Evolutionary conservation across 169 alveolate genomes (phyloP).

Genomic region (Eimeria acervulina): DNA sequence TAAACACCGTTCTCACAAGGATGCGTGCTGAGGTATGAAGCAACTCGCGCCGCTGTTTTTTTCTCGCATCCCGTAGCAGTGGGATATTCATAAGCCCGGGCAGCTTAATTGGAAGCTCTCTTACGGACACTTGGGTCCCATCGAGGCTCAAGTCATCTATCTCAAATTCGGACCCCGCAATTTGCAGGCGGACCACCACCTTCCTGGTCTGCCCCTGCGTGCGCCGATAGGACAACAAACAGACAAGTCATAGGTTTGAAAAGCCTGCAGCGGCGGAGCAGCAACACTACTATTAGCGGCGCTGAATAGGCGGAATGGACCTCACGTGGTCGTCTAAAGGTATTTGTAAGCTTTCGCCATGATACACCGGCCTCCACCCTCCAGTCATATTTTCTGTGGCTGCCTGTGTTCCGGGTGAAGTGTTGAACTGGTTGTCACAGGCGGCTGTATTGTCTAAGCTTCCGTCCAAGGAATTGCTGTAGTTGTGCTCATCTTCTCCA

Average conservation of each 20-base stretch:
- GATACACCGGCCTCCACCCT: slow-evolving; percentile 31
- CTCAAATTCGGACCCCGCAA: slow-evolving; percentile 69
- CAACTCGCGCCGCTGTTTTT: slow-evolving; percentile 20
- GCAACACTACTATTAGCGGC: background rate
- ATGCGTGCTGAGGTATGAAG: slow-evolving; percentile 52
- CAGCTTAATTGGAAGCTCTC: slow-evolving; percentile 60
- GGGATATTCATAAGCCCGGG: background rate
- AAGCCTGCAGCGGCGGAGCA: background rate
- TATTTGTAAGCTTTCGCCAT: slow-evolving; percentile 65
- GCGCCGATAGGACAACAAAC: background rate
- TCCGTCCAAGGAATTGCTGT: background rate
- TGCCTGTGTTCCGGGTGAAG: background rate
- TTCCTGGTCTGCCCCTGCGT: slow-evolving; percentile 78
- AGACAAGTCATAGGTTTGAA: background rate
- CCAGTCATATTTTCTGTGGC: background rate
- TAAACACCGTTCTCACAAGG: slow-evolving; percentile 72
- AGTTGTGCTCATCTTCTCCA: background rate
- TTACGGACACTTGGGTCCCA: slow-evolving; percentile 45
- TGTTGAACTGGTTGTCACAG: background rate
- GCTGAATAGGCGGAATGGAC: background rate
- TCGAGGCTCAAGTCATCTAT: slow-evolving; percentile 48
- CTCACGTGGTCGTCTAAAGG: slow-evolving; percentile 72
- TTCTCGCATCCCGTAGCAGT: slow-evolving; percentile 10
- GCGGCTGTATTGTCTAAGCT: background rate
- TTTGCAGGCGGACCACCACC: slow-evolving; percentile 50